These are phyloP conservation scores for Drechslera avenae DNA, from an alignment of 2,329 filamentous ascomycete species.

Conservation along the genomic window DNA sequence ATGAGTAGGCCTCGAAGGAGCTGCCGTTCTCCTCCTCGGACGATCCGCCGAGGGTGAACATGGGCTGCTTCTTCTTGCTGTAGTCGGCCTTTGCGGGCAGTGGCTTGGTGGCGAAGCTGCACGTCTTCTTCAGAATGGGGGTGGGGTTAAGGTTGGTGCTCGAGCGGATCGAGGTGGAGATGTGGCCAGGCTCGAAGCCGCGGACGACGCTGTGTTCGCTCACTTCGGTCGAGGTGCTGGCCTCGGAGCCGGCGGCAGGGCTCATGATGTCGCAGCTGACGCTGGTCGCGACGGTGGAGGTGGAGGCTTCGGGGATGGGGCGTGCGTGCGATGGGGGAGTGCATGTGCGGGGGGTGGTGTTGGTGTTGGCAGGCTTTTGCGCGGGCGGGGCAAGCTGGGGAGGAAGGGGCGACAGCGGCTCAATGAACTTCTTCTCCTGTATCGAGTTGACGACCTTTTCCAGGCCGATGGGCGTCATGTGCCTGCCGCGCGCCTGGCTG, in stretches of 20 bases:
- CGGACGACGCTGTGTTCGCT: slow-evolving; percentile 75
- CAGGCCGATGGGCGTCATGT: slow-evolving; percentile 89
- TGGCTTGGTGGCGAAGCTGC: slow-evolving; percentile 37
- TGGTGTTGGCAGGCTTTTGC: slow-evolving; percentile 15
- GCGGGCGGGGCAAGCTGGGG: slow-evolving; percentile 44
- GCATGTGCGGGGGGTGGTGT: slow-evolving; percentile 49
- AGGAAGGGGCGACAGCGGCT: slow-evolving; percentile 59
- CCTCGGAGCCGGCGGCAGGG: slow-evolving; percentile 59
- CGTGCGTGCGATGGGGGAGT: slow-evolving; percentile 48
- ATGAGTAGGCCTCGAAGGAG: slow-evolving; percentile 66
- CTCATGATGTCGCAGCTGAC: slow-evolving; percentile 49
- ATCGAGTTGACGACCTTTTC: slow-evolving; percentile 95
- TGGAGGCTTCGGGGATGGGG: slow-evolving; percentile 63
- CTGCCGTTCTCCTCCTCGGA: slow-evolving; percentile 85
- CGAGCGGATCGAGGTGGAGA: slow-evolving; percentile 70
- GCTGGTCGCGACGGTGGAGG: slow-evolving; percentile 60
- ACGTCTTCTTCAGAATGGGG: slow-evolving; percentile 63
- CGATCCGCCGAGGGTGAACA: slow-evolving; percentile 77
- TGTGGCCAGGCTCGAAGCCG: slow-evolving; percentile 80
- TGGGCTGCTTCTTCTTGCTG: slow-evolving; percentile 69
- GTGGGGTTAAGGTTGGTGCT: slow-evolving; percentile 63
- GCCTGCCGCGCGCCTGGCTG: slow-evolving; percentile 74
- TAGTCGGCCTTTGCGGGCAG: slow-evolving; percentile 43
- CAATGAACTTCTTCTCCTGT: slow-evolving; percentile 77
- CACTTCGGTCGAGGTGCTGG: slow-evolving; percentile 66